Percentiles rank a stretch among this genome's conserved stretches.
These are phyloP conservation scores for Cephalotrichum gorgonifer DNA, from an alignment of 2,329 filamentous ascomycete species.

Conservation along the genomic window DNA sequence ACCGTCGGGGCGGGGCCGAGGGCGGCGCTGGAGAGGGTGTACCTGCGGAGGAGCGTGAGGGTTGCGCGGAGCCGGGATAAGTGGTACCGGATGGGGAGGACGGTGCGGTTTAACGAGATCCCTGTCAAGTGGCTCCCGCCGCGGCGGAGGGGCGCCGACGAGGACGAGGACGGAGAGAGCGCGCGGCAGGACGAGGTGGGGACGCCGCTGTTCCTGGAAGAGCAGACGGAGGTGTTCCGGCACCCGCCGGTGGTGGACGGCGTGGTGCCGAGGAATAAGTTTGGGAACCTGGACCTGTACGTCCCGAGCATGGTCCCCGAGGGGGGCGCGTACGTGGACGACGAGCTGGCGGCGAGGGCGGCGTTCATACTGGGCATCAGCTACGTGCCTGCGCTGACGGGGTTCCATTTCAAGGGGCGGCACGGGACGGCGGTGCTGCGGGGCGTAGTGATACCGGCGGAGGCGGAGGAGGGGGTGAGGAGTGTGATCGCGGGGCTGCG, in stretches of 20 bases:
- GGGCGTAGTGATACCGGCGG: conserved; percentile 65
- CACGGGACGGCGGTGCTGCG: conserved; percentile 75
- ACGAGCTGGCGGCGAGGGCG: conserved; percentile 54
- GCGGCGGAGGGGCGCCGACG: conserved; percentile 16
- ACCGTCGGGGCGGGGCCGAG: conserved; percentile 62
- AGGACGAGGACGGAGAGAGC: conserved; percentile 17
- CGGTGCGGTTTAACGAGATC: conserved; percentile 68
- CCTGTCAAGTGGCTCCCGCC: conserved; percentile 63
- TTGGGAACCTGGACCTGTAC: conserved; percentile 89
- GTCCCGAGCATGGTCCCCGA: conserved; percentile 82
- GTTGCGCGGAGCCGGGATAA: conserved; percentile 69
- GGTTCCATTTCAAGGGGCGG: conserved; percentile 78
- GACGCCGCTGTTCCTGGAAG: conserved; percentile 47
- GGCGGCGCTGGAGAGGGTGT: conserved; percentile 63
- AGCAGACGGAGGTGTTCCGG: conserved; percentile 63
- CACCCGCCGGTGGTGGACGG: conserved; percentile 69
- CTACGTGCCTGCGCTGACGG: conserved; percentile 80
- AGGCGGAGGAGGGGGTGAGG: conserved; percentile 61
- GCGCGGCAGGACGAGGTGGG: conserved; percentile 32
- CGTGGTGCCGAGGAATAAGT: conserved; percentile 77
- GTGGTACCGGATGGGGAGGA: conserved; percentile 82
- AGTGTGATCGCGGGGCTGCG: conserved; percentile 59
- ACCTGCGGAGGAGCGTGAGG: conserved; percentile 71
- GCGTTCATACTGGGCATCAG: conserved; percentile 70
- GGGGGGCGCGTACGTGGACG: conserved; percentile 64